Percentiles rank a stretch among this genome's conserved stretches.
Conservation (phyloP, 495 filamentous ascomycete genomes). For the Podospora tetraspora region DNA sequence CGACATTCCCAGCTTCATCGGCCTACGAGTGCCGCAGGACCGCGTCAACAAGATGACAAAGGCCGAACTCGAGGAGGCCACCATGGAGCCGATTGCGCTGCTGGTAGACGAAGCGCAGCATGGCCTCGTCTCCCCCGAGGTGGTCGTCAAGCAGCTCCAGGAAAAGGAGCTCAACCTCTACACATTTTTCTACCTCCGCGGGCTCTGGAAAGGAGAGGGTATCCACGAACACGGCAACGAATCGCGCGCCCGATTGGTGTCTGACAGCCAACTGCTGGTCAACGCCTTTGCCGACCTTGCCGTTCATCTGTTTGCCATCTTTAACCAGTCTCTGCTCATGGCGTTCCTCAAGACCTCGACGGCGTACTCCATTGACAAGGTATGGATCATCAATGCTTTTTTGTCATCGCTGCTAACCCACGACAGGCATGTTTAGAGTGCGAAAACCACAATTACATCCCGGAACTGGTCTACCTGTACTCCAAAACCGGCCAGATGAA, state of each 20-base stretch:
- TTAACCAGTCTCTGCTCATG: slow-evolving; percentile 74
- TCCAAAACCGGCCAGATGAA: slow-evolving; percentile 93
- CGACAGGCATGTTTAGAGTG: slow-evolving; percentile 67
- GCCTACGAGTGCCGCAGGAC: slow-evolving; percentile 73
- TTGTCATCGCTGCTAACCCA: slow-evolving; percentile 4
- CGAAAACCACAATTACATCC: slow-evolving; percentile 69
- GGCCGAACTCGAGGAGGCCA: slow-evolving; percentile 67
- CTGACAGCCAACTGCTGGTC: slow-evolving; percentile 69
- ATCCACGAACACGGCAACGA: slow-evolving; percentile 40
- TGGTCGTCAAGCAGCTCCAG: slow-evolving; percentile 71
- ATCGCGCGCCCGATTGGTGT: slow-evolving; percentile 40
- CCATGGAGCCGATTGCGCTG: slow-evolving; percentile 73
- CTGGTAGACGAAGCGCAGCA: slow-evolving; percentile 88
- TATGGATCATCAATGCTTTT: slow-evolving; percentile 9
- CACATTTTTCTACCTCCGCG: slow-evolving; percentile 85
- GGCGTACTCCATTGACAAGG: slow-evolving; percentile 72
- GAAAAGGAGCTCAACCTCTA: slow-evolving; percentile 56
- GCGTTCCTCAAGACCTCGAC: slow-evolving; percentile 79
- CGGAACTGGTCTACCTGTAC: slow-evolving; percentile 87
- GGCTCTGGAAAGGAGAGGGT: slow-evolving; percentile 72
- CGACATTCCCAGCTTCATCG: slow-evolving; percentile 82
- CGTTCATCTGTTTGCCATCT: slow-evolving; percentile 77
- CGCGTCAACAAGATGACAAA: slow-evolving; percentile 60
- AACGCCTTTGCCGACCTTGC: slow-evolving; percentile 81
- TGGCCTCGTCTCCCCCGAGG: slow-evolving; percentile 72